Percentiles rank a stretch among this genome's conserved stretches.
phyloP scores from a whole-genome alignment of 108 stramenopile species.

The Stephanodiscus triporus region DNA sequence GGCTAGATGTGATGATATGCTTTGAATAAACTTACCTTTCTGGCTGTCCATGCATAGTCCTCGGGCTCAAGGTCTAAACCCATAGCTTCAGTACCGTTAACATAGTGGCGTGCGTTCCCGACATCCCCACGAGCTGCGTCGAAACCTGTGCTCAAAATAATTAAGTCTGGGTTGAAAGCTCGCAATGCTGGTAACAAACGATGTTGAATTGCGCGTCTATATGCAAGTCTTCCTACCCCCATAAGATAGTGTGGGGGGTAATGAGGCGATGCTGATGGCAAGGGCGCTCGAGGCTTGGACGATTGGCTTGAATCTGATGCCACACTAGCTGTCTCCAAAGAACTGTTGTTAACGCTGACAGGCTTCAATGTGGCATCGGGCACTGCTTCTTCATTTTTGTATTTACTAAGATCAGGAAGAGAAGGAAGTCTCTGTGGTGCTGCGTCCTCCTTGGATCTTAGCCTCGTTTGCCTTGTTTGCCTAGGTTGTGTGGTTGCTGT shows the following conservation, averaged over 20 bases:
- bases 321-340: slow-evolving; percentile 22
- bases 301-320: slow-evolving; percentile 31
- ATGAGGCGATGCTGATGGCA: slow-evolving; percentile 39
- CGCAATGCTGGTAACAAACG: slow-evolving; percentile 85
- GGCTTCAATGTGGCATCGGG: slow-evolving; percentile 7
- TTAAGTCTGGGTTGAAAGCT: slow-evolving; percentile 95
- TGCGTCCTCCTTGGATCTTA: slow-evolving; percentile 41
- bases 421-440: slow-evolving; percentile 14
- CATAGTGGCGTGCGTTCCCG: slow-evolving; percentile 84
- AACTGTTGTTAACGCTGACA: slow-evolving; percentile 11
- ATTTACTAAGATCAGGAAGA: slow-evolving; percentile 21
- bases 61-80: slow-evolving; percentile 86
- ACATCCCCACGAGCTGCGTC: slow-evolving; percentile 93
- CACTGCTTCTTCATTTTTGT: slow-evolving; percentile 10
- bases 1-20: background rate
- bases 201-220: slow-evolving; percentile 78
- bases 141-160: slow-evolving; percentile 97
- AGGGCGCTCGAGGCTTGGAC: slow-evolving; percentile 25
- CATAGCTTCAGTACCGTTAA: slow-evolving; percentile 65
- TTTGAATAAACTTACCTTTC: slow-evolving; percentile 49
- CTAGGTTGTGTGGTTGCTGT: slow-evolving; percentile 31
- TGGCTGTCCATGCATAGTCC: slow-evolving; percentile 84
- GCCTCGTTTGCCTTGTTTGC: slow-evolving; percentile 66
- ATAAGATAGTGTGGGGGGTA: slow-evolving; percentile 49
- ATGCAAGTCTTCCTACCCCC: slow-evolving; percentile 67